A percentile compares a stretch with the other conserved stretches of the same genome.
Conservation (phyloP, 192 early-diverging fungal species). For the Spinellus fusiger region DNA sequence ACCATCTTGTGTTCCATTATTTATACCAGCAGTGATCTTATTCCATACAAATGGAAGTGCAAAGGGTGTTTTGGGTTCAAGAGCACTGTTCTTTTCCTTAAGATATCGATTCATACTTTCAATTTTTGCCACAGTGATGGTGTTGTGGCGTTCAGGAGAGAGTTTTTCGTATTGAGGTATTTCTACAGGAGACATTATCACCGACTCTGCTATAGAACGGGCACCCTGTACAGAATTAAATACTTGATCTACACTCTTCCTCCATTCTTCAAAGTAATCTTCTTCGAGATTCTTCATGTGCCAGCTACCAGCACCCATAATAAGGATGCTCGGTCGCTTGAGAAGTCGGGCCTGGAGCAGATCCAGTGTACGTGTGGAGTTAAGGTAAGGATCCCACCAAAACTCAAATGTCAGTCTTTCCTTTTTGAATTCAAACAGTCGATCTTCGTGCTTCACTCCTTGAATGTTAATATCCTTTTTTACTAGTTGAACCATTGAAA, state of each 20-base stretch:
- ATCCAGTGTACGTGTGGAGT: constrained; percentile 33
- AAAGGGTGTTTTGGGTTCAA: constrained; percentile 24
- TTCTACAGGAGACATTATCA: constrained; percentile 31
- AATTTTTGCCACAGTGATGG: constrained; percentile 41
- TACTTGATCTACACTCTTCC: constrained; percentile 32
- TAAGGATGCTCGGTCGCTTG: constrained; percentile 30
- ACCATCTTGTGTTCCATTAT: constrained; percentile 54
- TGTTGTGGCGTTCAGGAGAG: constrained; percentile 34
- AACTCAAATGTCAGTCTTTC: constrained; percentile 47
- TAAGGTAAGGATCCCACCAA: constrained; percentile 73
- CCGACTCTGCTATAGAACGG: constrained; percentile 35
- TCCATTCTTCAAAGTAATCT: constrained; percentile 41
- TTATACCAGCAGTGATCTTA: constrained; percentile 33
- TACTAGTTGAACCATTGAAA: constrained; percentile 44
- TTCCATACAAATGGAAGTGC: constrained; percentile 49
- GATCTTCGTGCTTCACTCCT: constrained; percentile 36
- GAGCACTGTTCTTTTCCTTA: constrained; percentile 1
- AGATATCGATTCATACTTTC: constrained; percentile 53
- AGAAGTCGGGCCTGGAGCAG: background rate
- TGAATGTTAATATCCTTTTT: constrained; percentile 25
- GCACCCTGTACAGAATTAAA: constrained; percentile 13
- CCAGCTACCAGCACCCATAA: constrained; percentile 61
- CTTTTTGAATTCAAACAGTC: constrained; percentile 25
- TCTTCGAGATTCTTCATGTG: constrained; percentile 48
- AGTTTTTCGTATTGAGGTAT: constrained; percentile 39